Percentiles rank a stretch among this genome's conserved stretches.
These are phyloP conservation scores for Botrytis pseudocinerea DNA, from an alignment of 2,329 filamentous ascomycete genomes.

Conservation along the genomic window DNA sequence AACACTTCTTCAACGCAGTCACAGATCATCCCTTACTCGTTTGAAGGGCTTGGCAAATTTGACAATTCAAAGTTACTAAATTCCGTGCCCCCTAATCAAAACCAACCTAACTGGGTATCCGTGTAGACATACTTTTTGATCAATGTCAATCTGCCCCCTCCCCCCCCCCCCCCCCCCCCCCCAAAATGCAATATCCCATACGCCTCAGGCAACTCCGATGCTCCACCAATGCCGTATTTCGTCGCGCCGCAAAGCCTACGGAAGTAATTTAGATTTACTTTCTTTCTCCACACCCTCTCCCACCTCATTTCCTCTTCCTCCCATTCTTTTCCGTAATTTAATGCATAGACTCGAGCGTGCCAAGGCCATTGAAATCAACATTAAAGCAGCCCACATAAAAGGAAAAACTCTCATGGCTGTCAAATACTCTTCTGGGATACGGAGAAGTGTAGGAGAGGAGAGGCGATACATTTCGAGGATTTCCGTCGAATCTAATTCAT, in stretches of 20 bases:
- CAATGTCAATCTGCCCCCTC: background rate
- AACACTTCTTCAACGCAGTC: background rate
- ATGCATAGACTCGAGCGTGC: background rate
- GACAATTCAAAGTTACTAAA: background rate
- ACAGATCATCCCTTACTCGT: background rate
- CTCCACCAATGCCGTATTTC: background rate
- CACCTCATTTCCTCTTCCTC: background rate
- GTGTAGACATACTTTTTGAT: background rate
- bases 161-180: background rate
- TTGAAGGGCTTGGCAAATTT: background rate
- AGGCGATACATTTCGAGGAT: slow-evolving; percentile 14
- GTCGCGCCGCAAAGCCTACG: background rate
- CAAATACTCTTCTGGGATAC: background rate
- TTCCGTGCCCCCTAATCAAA: background rate
- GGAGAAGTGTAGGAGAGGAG: background rate
- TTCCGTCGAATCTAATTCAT: slow-evolving; percentile 1
- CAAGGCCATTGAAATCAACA: slow-evolving; percentile 2
- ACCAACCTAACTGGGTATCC: background rate
- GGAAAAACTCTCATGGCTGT: background rate
- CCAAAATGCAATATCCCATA: background rate
- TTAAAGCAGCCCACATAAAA: background rate
- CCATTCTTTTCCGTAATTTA: background rate
- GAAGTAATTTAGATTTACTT: slow-evolving; percentile 8
- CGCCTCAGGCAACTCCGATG: background rate
- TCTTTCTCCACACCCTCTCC: background rate